Base-by-base conservation (phyloP, 2,329 filamentous ascomycete species). In the Clonostachys solani region DNA sequence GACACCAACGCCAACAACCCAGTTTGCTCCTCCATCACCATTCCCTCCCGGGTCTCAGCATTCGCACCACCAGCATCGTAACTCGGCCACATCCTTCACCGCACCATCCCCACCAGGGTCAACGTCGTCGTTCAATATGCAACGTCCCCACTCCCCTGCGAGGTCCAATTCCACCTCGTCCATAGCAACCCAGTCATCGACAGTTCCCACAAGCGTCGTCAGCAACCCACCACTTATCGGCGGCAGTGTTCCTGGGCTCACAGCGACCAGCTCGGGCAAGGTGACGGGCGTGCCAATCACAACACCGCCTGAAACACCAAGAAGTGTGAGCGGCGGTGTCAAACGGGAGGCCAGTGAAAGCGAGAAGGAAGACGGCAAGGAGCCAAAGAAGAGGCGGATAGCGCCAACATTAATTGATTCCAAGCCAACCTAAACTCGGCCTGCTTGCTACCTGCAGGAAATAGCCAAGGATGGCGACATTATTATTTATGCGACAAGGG, bases 231-330 rank as follows among this genome's bases (percentile, higher is more conserved):
- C 88, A 1, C 82, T 94, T 1, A 87, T 89, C 9, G 78, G 89
- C 33, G 87, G 89, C 13, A 88, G 77, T 46, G 78, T 96, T 15
- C 90, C 91, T 0, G 78, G 84, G 45, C 81, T 95, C 23, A 83
- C 88, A 12, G 89, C 89, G 6, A 73, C 87, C 10, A 87, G 85
- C 52, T 88, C 87, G 2, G 77, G 75, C 40, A 81, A 81, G 56
- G 71, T 80, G 4, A 72, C 74, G 0, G 75, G 78, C 0, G 70
- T 95, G 40, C 88, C 91, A 0, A 81, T 95, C 57, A 89, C 88
- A 36, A 96, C 92, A 8, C 92, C 94, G 3, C 94, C 92, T 1
- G 87, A 95, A 63, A 97, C 92, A 4, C 92, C 92, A 6, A 75
- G 77, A 38, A 65, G 61, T 41, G 53, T 59, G 2, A 55, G 58